A percentile compares a stretch with the other conserved stretches of the same genome.
Conservation (phyloP, 768 basidiomycete genomes). For the Leucocoprinus birnbaumii region DNA sequence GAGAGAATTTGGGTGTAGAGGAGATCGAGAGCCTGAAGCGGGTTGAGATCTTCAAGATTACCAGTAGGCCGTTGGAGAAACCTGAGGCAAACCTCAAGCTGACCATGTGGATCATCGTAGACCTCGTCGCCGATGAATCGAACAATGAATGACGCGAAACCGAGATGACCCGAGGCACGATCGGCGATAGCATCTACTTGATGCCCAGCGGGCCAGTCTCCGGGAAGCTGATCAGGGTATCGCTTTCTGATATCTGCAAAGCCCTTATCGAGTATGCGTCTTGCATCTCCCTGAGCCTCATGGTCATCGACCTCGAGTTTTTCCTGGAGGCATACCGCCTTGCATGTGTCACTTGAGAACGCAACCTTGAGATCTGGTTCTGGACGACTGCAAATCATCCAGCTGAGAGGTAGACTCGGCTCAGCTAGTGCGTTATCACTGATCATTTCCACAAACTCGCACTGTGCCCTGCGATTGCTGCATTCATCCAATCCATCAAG, state of each 20-base stretch:
- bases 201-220: neutral
- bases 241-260: neutral
- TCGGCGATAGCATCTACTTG: neutral
- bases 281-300: neutral
- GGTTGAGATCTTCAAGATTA: neutral
- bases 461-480: neutral
- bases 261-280: neutral
- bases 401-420: neutral
- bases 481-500: slow-evolving; percentile 8
- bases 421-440: neutral
- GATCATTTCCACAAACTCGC: neutral
- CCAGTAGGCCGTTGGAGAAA: neutral
- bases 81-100: neutral
- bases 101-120: neutral
- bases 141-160: neutral
- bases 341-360: neutral
- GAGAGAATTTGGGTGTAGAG: neutral
- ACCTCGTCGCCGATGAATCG: neutral
- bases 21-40: neutral
- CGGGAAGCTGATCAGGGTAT: neutral
- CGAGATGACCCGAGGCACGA: neutral
- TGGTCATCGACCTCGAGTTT: neutral
- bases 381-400: neutral
- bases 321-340: neutral
- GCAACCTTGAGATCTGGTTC: neutral